A percentile compares a stretch with the other conserved stretches of the same genome.
Evolutionary conservation across 805 yeast genomes (phyloP).

Genomic region (Kodamaea leandrae): DNA sequence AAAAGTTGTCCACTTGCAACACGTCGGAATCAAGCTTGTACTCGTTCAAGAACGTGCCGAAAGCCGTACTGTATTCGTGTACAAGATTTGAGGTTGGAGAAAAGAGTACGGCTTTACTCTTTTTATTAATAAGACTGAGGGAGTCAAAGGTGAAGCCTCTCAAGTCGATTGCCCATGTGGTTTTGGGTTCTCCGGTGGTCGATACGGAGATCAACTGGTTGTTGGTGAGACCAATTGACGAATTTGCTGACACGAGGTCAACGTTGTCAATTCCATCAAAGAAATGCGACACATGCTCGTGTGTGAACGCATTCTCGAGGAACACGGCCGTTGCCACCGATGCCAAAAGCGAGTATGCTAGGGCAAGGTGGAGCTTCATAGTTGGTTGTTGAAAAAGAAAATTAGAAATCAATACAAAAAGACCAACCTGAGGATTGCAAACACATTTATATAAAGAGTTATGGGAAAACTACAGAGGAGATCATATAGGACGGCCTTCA

Average conservation of each 20-base stretch:
- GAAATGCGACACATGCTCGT: conserved; percentile 51
- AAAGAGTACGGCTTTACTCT: conserved; percentile 14
- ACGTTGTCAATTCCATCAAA: conserved; percentile 9
- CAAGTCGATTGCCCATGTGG: conserved; percentile 21
- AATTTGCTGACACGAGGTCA: conserved; percentile 17
- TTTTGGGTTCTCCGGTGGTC: conserved; percentile 1
- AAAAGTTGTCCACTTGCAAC: conserved; percentile 10
- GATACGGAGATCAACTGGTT: conserved; percentile 17
- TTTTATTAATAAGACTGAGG: conserved; percentile 10
- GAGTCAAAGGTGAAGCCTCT: conserved; percentile 10
- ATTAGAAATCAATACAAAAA: not conserved
- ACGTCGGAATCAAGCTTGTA: conserved; percentile 12
- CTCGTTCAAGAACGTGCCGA: conserved; percentile 14
- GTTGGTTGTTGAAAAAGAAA: not conserved
- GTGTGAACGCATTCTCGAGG: conserved; percentile 52
- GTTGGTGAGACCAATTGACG: conserved; percentile 16
- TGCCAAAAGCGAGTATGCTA: conserved; percentile 1
- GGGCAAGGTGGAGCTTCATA: conserved; percentile 1
- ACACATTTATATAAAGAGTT: too few relatives aligned
- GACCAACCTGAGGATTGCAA: too few relatives aligned
- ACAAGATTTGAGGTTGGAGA: conserved; percentile 12
- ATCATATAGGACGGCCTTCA: too few relatives aligned
- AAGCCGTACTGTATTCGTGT: conserved; percentile 12
- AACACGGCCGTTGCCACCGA: conserved; percentile 21
- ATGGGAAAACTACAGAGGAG: too few relatives aligned